Evolutionary conservation across 352 stramenopile genomes (phyloP), one percentile per base, ranked within the genome.

Genomic region (Phytopythium montanum): DNA sequence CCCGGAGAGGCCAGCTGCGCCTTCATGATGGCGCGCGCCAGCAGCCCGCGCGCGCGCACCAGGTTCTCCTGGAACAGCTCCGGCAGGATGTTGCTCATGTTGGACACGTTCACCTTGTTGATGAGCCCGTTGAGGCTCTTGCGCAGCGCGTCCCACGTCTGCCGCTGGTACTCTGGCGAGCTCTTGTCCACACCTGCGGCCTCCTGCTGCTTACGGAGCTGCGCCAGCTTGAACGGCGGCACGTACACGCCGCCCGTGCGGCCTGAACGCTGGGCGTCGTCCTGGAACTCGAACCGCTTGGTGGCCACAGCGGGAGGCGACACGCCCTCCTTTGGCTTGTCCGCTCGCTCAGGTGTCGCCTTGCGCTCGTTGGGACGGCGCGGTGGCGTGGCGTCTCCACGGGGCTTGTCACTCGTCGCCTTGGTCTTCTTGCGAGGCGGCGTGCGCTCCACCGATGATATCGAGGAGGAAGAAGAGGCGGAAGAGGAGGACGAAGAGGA

Each of bases 111-210:
- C 6, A 96, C 84, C 68, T 98, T 98, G 85, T 99, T 99, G 73
- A 99, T 98, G 29, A 98, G 88, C 28, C 97, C 97, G 73, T 99
- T 99, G 69, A 99, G 96, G 41, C 93, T 95, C 66, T 98, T 99
- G 55, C 95, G 86, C 42, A 99, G 82, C 16, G 94, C 90, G 60
- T 99, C 90, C 97, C 97, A 99, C 42, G 87, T 96, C 56, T 93
- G 84, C 9, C 90, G 79, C 79, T 99, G 97, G 60, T 85, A 89
- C 63, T 87, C 75, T n/a, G 85, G 69, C 8, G 80, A 91, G 46
- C 39, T 73, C 38, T 81, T 80, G 59, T 92, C 73, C 9, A 59
- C 19, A 14, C 33, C 38, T 38, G 59, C 59, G 13, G 53, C 59
- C 25, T 81, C 73, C 18, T 78, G 61, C 28, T 86, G 65, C 34